Conservation (phyloP, 2,329 filamentous ascomycete genomes). For the Zalaria sp. region DNA sequence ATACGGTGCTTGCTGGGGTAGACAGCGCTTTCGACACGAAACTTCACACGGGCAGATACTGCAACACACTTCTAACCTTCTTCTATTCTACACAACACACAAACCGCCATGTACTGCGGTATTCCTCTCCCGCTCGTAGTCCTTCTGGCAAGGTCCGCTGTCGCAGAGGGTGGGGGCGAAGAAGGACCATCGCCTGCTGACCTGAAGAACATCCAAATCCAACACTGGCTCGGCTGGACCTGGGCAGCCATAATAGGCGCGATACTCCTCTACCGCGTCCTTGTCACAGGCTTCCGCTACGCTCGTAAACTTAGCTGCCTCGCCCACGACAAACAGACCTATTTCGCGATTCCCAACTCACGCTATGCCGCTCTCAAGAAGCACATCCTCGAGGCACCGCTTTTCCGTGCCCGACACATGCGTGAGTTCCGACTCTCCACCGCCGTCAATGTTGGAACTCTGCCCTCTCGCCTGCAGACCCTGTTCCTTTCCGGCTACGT, state of each 20-base stretch:
- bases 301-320: constrained; percentile 62
- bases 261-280: constrained; percentile 54
- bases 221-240: constrained; percentile 22
- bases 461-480: constrained; percentile 33
- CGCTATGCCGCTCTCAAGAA: constrained; percentile 30
- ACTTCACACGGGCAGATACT: too few relatives aligned
- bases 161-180: background rate
- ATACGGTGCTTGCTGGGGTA: background rate
- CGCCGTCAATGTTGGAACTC: constrained; percentile 34
- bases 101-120: background rate
- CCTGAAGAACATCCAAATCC: constrained; percentile 16
- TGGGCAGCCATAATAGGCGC: constrained; percentile 49
- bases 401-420: constrained; percentile 34
- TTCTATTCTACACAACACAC: background rate
- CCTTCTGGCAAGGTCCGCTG: background rate
- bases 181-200: constrained; percentile 5
- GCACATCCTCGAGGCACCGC: constrained; percentile 31
- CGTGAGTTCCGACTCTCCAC: constrained; percentile 36
- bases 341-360: constrained; percentile 54
- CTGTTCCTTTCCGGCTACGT: constrained; percentile 33
- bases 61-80: too few relatives aligned
- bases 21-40: too few relatives aligned
- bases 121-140: background rate
- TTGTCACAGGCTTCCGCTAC: constrained; percentile 48
- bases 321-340: constrained; percentile 55